phyloP scores from a whole-genome alignment of 768 basidiomycete genomes.

The Boletus speciosus region DNA sequence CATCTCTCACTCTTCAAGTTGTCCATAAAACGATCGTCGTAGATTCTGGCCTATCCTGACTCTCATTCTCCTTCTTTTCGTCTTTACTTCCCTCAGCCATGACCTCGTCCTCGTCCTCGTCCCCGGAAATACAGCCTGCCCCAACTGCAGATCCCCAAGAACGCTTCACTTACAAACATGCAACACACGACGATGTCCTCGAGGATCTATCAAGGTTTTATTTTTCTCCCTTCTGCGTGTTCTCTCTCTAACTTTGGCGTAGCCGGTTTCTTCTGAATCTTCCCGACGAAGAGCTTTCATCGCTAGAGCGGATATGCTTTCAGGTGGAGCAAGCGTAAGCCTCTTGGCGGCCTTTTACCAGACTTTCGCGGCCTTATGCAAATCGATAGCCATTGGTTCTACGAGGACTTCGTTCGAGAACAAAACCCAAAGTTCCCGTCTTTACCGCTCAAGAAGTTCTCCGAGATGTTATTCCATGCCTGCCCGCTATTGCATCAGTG shows the following conservation, averaged over 20 bases:
- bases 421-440: constrained; percentile 85
- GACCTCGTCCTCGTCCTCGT: constrained; percentile 77
- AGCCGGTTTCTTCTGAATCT: constrained; percentile 97
- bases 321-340: constrained; percentile 98
- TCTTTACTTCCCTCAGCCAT: constrained; percentile 39
- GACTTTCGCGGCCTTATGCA: constrained; percentile 13
- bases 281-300: constrained; percentile 87
- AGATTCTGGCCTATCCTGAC: constrained; percentile 26
- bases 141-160: constrained; percentile 39
- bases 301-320: constrained; percentile 92
- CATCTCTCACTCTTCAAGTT: constrained; percentile 21
- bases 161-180: constrained; percentile 60
- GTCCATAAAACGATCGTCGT: constrained; percentile 34
- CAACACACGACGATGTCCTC: constrained; percentile 79
- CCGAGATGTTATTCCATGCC: constrained; percentile 81
- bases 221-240: constrained; percentile 9
- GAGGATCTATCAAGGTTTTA: constrained; percentile 85
- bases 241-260: constrained; percentile 14
- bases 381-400: constrained; percentile 89
- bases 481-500: constrained; percentile 81
- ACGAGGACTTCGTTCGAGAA: constrained; percentile 97
- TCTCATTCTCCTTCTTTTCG: constrained; percentile 31
- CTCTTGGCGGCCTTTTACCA: constrained; percentile 3
- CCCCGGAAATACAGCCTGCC: constrained; percentile 62
- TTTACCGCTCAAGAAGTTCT: constrained; percentile 87